Base-by-base conservation (phyloP, 2,329 filamentous ascomycete genomes). In the Phialophora verrucosa region DNA sequence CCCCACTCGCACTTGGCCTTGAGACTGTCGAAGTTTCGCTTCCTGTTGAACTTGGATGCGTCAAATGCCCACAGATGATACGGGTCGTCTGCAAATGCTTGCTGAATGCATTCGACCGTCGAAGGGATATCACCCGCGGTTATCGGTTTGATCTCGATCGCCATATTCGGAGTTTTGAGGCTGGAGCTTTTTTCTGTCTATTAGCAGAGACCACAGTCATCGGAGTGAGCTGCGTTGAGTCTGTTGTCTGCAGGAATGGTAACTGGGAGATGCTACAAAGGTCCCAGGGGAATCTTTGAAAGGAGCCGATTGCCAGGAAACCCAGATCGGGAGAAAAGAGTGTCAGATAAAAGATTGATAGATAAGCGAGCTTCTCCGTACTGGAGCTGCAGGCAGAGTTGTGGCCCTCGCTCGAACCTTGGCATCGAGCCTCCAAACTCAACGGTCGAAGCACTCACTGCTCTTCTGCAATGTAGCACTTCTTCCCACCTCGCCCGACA, bases 1-100 rank as follows among this genome's bases (percentile, higher is more conserved):
- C 90, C 89, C 87, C 89, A 91, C 69, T 81, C 81, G 78, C 89
- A 91, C 60, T 90, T 85, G 1, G 90, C 85, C 1, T 82, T 83
- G 17, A 91, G 81, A 14, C 88, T 90, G 35, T 83, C 83, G 65
- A 84, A 83, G 73, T 91, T 91, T 32, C 89, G 84, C 55, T 80
- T 74, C 17, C 81, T 75, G 62, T 85, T 85, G 77, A 90, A 88
- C 85, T 89, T 74, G 69, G 60, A 62, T 8, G 62, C 64, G 60
- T 89, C 85, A 35, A 87, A 90, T 7, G 88, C 83, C 88, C 88
- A 91, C 23, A 80, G 78, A 71, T 87, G 88, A 73, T 90, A 91
- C 0, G 89, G 89, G 72, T 91, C 89, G 11, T 87, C 82, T 5
- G 82, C 84, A 74, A 91, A 91, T 0, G 88, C 88, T 71, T 84